Evolutionary conservation across 2,329 filamentous ascomycete genomes (phyloP).

Genomic region (Fusarium sp.): DNA sequence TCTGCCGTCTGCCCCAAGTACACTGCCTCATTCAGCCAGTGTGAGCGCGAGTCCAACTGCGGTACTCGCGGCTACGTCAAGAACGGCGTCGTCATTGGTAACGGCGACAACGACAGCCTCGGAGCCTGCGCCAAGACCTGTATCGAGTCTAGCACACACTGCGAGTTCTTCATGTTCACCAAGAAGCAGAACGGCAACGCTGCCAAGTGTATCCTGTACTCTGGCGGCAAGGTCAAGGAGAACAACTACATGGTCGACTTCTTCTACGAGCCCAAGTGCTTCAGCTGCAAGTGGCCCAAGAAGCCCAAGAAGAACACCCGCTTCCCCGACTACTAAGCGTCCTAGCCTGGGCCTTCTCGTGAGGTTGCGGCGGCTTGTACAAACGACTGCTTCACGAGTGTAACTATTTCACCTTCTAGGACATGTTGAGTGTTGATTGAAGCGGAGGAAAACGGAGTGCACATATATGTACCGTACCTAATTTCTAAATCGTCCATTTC

Average conservation of each 20-base stretch:
- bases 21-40: constrained; percentile 20
- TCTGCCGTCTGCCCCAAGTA: constrained; percentile 25
- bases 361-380: neutral
- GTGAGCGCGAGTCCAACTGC: constrained; percentile 17
- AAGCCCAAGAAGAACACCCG: neutral
- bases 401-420: constrained; percentile 24
- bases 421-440: constrained; percentile 8
- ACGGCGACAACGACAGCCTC: constrained; percentile 18
- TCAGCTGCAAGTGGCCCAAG: constrained; percentile 19
- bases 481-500: constrained; percentile 28
- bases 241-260: constrained; percentile 2
- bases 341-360: neutral
- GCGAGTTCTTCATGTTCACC: constrained; percentile 29
- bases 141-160: constrained; percentile 14
- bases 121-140: constrained; percentile 38
- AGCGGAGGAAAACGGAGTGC: constrained; percentile 10
- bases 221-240: constrained; percentile 10
- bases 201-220: constrained; percentile 34
- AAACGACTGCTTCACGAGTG: neutral
- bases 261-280: constrained; percentile 28
- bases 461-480: constrained; percentile 24
- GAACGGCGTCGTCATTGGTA: constrained; percentile 11
- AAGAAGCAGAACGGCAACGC: neutral
- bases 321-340: neutral
- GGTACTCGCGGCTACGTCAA: constrained; percentile 19